phyloP scores from a whole-genome alignment of 495 filamentous ascomycete genomes.

The Talaromyces ruber region DNA sequence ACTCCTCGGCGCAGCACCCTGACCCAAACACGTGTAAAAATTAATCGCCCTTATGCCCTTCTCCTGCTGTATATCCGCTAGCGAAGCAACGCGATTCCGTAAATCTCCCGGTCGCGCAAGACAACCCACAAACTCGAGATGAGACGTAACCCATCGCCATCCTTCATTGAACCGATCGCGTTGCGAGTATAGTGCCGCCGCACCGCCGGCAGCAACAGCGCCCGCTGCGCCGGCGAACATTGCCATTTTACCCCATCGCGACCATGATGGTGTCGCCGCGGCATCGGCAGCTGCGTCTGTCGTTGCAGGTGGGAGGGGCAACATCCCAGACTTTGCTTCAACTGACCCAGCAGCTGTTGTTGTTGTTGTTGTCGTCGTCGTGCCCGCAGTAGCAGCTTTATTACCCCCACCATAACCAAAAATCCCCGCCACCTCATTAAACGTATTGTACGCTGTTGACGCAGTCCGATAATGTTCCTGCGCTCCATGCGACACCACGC shows the following conservation, averaged over 20 bases:
- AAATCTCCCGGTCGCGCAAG: conserved; percentile 72
- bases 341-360: neutral
- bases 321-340: conserved; percentile 8
- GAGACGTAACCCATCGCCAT: conserved; percentile 73
- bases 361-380: conserved; percentile 9
- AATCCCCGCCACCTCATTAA: conserved; percentile 51
- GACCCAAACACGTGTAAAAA: conserved; percentile 76
- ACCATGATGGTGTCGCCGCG: conserved; percentile 50
- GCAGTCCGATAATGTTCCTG: conserved; percentile 77
- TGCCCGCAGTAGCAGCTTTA: conserved; percentile 8
- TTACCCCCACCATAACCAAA: conserved; percentile 48
- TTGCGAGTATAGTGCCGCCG: conserved; percentile 78
- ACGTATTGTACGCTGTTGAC: conserved; percentile 56
- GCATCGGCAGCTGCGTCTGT: conserved; percentile 32
- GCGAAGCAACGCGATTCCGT: conserved; percentile 47
- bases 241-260: conserved; percentile 73
- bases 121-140: conserved; percentile 93
- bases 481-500: conserved; percentile 81
- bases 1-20: conserved; percentile 32
- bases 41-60: conserved; percentile 63
- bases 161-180: conserved; percentile 66
- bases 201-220: conserved; percentile 77
- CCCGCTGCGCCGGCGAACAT: conserved; percentile 74
- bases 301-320: conserved; percentile 18
- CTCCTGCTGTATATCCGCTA: conserved; percentile 47